A percentile compares a stretch with the other conserved stretches of the same genome.
These are phyloP conservation scores for Turnera subulata DNA, from an alignment of 345 rosid species.

Conservation along the genomic window DNA sequence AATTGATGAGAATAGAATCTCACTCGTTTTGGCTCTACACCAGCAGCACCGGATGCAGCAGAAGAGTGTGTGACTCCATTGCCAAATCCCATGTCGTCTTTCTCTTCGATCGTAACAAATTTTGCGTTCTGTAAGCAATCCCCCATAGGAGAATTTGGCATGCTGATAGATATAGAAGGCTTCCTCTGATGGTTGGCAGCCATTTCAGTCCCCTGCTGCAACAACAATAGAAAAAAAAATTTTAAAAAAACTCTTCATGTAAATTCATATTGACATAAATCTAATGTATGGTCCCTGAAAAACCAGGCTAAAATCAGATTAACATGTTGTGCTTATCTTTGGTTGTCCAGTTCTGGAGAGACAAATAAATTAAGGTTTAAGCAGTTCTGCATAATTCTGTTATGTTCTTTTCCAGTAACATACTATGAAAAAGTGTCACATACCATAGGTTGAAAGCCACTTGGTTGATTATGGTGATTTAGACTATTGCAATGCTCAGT, in stretches of 20 bases:
- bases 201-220: constrained; percentile 5
- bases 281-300: background rate
- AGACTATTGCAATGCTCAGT: background rate
- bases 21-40: constrained; percentile 18
- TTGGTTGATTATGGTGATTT: background rate
- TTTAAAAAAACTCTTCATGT: too few species aligned
- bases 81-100: background rate
- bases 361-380: too few species aligned
- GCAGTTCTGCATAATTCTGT: too few species aligned
- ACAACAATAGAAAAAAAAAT: background rate
- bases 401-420: too few species aligned
- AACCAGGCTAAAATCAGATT: background rate
- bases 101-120: constrained; percentile 20
- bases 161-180: constrained; percentile 53
- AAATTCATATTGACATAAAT: background rate
- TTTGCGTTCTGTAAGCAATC: constrained; percentile 15
- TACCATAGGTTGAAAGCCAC: background rate
- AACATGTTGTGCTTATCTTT: too few species aligned
- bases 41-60: constrained; percentile 14
- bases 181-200: constrained; percentile 28
- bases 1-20: constrained; percentile 63
- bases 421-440: too few species aligned
- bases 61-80: constrained; percentile 25
- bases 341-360: too few species aligned
- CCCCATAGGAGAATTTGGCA: constrained; percentile 50